Conservation (phyloP, 176 grass and related monocot genomes). For the Miscanthus lutarioriparius region DNA sequence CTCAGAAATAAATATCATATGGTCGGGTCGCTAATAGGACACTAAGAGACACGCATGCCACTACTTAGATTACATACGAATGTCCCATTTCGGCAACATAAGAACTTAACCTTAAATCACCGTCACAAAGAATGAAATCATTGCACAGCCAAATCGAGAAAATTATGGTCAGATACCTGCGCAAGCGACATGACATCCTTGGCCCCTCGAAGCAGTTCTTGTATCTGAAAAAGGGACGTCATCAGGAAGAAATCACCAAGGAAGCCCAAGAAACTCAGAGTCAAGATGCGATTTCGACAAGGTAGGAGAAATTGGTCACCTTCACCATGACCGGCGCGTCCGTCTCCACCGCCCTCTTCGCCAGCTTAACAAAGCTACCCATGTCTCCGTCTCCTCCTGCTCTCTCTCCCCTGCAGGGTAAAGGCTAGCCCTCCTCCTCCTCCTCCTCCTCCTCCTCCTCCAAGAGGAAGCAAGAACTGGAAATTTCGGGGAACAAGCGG, state of each 20-base stretch:
- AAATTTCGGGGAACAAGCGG: neutral
- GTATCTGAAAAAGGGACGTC: constrained; percentile 53
- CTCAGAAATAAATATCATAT: neutral
- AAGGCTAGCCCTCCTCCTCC: neutral
- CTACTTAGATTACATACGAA: neutral
- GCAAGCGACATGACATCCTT: constrained; percentile 78
- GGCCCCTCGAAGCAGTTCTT: constrained; percentile 65
- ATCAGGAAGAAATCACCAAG: neutral
- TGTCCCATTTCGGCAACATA: neutral
- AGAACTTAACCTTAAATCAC: neutral
- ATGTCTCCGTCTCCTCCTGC: constrained; percentile 37
- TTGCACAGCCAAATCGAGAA: neutral
- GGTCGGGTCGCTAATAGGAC: neutral
- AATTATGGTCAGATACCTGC: constrained; percentile 56
- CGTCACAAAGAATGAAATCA: neutral
- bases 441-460: constrained; percentile 5
- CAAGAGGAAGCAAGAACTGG: constrained; percentile 33
- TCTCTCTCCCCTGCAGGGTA: neutral
- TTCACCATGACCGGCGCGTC: constrained; percentile 94
- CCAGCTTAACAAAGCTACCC: constrained; percentile 59
- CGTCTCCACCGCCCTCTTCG: constrained; percentile 73
- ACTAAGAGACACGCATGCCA: neutral
- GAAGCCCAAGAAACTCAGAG: constrained; percentile 29
- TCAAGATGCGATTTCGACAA: neutral
- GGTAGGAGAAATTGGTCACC: constrained; percentile 39